Base-by-base conservation (phyloP, 2,329 filamentous ascomycete genomes). In the Salinomyces thailandicus region DNA sequence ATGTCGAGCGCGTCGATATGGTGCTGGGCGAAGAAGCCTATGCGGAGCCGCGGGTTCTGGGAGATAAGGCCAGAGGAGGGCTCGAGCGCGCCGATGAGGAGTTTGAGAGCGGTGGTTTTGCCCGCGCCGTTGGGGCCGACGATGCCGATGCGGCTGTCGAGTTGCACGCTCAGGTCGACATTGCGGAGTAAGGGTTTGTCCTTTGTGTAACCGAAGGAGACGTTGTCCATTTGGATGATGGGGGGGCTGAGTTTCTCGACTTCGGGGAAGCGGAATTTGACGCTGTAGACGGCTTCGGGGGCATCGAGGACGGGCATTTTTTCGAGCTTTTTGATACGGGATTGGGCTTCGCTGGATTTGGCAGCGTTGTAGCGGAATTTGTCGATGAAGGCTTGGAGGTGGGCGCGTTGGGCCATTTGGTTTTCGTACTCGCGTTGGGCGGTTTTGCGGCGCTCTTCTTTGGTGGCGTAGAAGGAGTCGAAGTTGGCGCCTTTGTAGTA, bases 301-400 rank as follows among this genome's bases (percentile, higher is more conserved):
- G 87, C 61, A 52, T 93, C 82, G 35, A 98, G 73, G 1, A 94
- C 69, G 2, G 93, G 91, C 85, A 98, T 95, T 56, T 83, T 85
- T 62, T 98, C 93, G 44, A 98, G 71, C 61, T 98, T 98, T 73
- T 98, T 98, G 74, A 98, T 96, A 55, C 91, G 80, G 1, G 89
- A 96, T 59, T 98, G 91, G 1, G 91, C 91, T 69, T 98, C 91
- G 6, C 89, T 94, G 1, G 91, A 95, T 63, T 98, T 98, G 55
- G 89, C 91, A 18, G 91, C 91, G 58, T 98, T 98, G 73, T 98
- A 98, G 36, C 91, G 79, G 73, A 98, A 98, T 66, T 98, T 98
- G 73, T 98, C 91, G 66, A 98, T 98, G 64, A 98, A 98, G 18
- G 85, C 80, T 68, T 98, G 91, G 45, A 98, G 66, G 69, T 98